Evolutionary conservation across 2,329 filamentous ascomycete genomes (phyloP), one percentile per base, ranked within the genome.

Genomic region (Fusarium musae): DNA sequence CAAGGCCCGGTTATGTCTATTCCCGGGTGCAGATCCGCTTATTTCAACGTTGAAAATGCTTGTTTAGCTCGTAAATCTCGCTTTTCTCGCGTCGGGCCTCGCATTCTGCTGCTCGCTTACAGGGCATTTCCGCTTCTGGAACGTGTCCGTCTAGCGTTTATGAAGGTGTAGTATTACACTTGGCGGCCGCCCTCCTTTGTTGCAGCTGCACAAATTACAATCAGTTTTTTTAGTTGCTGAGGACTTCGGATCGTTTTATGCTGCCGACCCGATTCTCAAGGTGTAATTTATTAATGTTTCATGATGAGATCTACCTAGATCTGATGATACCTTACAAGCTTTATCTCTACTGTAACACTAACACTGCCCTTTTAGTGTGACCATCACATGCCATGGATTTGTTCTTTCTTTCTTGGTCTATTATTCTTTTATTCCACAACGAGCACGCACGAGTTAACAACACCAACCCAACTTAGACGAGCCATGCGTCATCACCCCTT

Each of bases 111-210:
- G 34, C 50, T 47, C 53, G 64, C 64, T 66, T 53, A 65, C 50
- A 65, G 13, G 36, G 23, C 17, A 44, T 64, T 46, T 34, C 63
- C 59, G 5, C 46, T 64, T 40, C 32, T 62, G 37, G 63, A 34
- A 26, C 40, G 23, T n/a, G 23, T 54, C 50, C 34, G 34, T 54
- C 13, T 54, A 36, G 34, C 34, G 34, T 39, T 28, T 54, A 54
- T 28, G 43, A 23, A 50, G 39, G n/a, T 13, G n/a, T 34, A 34
- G 30, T 52, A 61, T 34, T 53, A 61, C 40, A 54, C 26, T 53
- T 46, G 59, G 72, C 74, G 74, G 74, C 74, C 74, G 71, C 73
- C 64, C 73, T 72, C 59, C 66, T 58, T 17, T 32, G 10, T 21
- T 49, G 32, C 32, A 32, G 32, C 6, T 28, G 28, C 28, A 32